Evolutionary conservation across 805 yeast genomes (phyloP).

Genomic region (Saccharomycopsis schoenii): DNA sequence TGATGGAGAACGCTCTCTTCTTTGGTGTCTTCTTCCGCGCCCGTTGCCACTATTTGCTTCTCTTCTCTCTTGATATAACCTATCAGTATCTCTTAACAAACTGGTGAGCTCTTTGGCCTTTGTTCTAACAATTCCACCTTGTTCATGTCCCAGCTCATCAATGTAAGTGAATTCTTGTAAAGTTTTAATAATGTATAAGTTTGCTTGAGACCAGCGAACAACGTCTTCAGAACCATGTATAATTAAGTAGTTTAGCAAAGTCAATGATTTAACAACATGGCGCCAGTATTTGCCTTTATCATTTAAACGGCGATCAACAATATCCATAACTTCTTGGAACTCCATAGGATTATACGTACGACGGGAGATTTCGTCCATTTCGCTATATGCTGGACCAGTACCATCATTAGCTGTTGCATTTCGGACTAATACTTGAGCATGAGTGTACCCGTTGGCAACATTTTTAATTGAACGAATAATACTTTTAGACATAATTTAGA

Average conservation of each 20-base stretch:
- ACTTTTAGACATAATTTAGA: slow-evolving; percentile 52
- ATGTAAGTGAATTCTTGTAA: slow-evolving; percentile 74
- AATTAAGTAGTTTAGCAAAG: slow-evolving; percentile 81
- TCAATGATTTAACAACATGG: slow-evolving; percentile 85
- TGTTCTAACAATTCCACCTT: slow-evolving; percentile 79
- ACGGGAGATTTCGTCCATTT: slow-evolving; percentile 76
- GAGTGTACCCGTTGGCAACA: slow-evolving; percentile 80
- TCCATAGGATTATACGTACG: slow-evolving; percentile 64
- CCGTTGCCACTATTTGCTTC: slow-evolving; percentile 21
- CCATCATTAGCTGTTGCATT: slow-evolving; percentile 88
- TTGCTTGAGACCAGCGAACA: slow-evolving; percentile 86
- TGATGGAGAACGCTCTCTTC: slow-evolving; percentile 31
- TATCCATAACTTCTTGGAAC: slow-evolving; percentile 84
- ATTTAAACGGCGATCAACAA: slow-evolving; percentile 82
- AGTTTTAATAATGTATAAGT: slow-evolving; percentile 79
- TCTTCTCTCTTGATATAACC: slow-evolving; percentile 61
- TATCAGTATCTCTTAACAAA: slow-evolving; percentile 72
- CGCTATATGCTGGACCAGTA: slow-evolving; percentile 68
- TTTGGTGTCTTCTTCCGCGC: slow-evolving; percentile 18
- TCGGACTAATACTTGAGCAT: slow-evolving; percentile 79
- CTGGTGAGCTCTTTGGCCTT: slow-evolving; percentile 83
- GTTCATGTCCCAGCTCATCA: slow-evolving; percentile 73
- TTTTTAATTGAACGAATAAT: slow-evolving; percentile 80
- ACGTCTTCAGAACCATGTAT: slow-evolving; percentile 82
- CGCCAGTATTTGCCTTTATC: slow-evolving; percentile 98